These are phyloP conservation scores for Colletotrichum musae DNA, from an alignment of 2,329 filamentous ascomycete species.

Conservation along the genomic window DNA sequence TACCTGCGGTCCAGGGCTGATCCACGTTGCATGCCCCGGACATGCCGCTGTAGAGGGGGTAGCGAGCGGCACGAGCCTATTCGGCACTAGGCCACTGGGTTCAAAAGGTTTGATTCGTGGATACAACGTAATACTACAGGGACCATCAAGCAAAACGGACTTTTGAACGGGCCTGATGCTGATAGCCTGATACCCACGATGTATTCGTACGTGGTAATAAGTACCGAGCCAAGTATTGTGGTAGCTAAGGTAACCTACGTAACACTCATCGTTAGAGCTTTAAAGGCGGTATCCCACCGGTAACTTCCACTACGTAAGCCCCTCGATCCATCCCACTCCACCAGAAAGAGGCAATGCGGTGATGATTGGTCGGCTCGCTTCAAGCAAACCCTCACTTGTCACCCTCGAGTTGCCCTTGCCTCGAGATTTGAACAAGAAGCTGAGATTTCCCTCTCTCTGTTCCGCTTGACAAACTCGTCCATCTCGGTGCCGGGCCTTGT, in stretches of 20 bases:
- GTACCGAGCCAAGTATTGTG: too few species aligned
- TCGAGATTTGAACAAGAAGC: neutral
- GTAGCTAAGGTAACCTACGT: too few species aligned
- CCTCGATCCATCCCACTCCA: too few species aligned
- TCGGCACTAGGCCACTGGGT: neutral
- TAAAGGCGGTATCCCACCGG: conserved; percentile 21
- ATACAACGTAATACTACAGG: neutral
- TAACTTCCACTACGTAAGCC: neutral
- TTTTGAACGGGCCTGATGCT: too few species aligned
- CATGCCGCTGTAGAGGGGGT: conserved; percentile 12
- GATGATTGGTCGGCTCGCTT: neutral
- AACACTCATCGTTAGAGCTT: neutral
- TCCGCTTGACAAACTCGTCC: neutral
- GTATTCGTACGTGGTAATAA: too few species aligned
- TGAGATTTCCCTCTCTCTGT: neutral
- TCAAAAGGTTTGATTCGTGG: conserved; percentile 4
- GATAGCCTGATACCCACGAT: too few species aligned
- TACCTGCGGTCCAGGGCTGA: neutral
- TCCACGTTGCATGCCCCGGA: neutral
- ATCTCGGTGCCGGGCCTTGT: neutral
- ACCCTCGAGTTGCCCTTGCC: neutral
- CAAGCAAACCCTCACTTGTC: neutral
- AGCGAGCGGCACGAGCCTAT: too few species aligned
- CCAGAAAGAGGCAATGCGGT: too few species aligned
- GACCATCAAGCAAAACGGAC: too few species aligned